phyloP scores from a whole-genome alignment of 139 green algal genomes.

The Chlorella vulgaris region DNA sequence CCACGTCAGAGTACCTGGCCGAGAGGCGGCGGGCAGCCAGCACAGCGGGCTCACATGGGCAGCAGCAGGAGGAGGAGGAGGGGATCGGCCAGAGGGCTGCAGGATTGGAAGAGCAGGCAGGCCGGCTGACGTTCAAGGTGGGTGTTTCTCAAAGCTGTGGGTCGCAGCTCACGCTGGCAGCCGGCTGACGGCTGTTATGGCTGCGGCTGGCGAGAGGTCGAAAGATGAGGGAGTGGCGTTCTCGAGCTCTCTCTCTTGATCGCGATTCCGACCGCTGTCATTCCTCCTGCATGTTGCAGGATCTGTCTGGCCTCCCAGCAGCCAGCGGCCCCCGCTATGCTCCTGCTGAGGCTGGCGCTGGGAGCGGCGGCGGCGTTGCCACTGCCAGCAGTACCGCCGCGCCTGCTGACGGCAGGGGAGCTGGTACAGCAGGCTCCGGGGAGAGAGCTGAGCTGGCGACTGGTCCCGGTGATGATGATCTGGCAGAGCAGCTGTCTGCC shows the following conservation, averaged over 20 bases:
- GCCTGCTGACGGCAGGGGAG: too few relatives aligned
- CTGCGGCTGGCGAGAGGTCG: neutral
- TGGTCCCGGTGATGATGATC: too few relatives aligned
- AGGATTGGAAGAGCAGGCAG: too few relatives aligned
- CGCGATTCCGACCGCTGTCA: neutral
- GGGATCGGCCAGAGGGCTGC: too few relatives aligned
- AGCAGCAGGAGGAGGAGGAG: neutral
- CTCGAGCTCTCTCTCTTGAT: neutral
- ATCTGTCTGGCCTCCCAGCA: neutral
- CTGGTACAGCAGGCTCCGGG: too few relatives aligned
- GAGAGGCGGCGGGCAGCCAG: neutral
- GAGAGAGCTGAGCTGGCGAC: too few relatives aligned
- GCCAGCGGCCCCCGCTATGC: neutral
- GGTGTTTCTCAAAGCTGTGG: neutral
- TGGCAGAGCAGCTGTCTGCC: too few relatives aligned
- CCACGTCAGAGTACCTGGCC: slow-evolving; percentile 3
- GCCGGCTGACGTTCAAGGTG: neutral
- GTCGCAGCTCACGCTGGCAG: neutral
- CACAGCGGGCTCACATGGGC: neutral
- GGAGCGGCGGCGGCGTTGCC: too few relatives aligned
- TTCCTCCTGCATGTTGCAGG: neutral
- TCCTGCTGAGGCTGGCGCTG: too few relatives aligned
- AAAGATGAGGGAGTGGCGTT: neutral
- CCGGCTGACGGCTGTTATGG: too few relatives aligned
- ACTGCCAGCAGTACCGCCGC: too few relatives aligned